These are phyloP conservation scores for Dactylellina drechsleri DNA, from an alignment of 2,329 filamentous ascomycete genomes.

Conservation along the genomic window DNA sequence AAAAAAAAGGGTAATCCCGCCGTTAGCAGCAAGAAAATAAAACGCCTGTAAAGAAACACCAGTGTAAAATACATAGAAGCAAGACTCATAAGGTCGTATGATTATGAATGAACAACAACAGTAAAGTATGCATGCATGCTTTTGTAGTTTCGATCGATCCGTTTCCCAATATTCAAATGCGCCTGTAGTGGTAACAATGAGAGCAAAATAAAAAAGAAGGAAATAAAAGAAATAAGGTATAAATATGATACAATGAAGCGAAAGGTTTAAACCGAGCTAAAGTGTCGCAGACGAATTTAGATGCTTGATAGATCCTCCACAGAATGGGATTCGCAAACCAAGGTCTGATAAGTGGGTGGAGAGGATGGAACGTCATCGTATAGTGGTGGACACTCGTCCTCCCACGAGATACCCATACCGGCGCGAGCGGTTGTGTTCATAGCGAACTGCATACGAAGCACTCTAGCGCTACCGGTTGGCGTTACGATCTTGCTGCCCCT, in stretches of 20 bases:
- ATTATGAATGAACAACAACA: background rate
- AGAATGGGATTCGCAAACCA: slow-evolving; percentile 33
- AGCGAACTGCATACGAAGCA: slow-evolving; percentile 90
- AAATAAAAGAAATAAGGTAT: slow-evolving; percentile 1
- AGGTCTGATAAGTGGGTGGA: slow-evolving; percentile 74
- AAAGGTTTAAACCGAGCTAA: slow-evolving; percentile 9
- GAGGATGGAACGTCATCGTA: slow-evolving; percentile 92
- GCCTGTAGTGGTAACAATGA: slow-evolving; percentile 6
- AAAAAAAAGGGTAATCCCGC: background rate
- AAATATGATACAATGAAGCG: slow-evolving; percentile 46
- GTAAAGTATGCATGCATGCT: slow-evolving; percentile 19
- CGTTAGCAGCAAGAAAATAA: slow-evolving; percentile 1
- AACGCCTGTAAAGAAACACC: slow-evolving; percentile 11
- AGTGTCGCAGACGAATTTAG: slow-evolving; percentile 10
- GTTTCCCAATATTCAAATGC: slow-evolving; percentile 27
- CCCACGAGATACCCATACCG: slow-evolving; percentile 93
- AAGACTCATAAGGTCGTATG: background rate
- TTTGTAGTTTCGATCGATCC: slow-evolving; percentile 16
- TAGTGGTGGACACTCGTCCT: slow-evolving; percentile 91
- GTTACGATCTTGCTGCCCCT: slow-evolving; percentile 79
- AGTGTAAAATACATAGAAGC: slow-evolving; percentile 13
- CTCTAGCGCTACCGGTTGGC: slow-evolving; percentile 87
- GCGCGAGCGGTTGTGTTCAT: slow-evolving; percentile 82
- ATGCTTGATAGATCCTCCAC: slow-evolving; percentile 38
- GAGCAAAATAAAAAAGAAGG: slow-evolving; percentile 15